Conservation (phyloP, 768 basidiomycete genomes). For the Nidula microcarpa region DNA sequence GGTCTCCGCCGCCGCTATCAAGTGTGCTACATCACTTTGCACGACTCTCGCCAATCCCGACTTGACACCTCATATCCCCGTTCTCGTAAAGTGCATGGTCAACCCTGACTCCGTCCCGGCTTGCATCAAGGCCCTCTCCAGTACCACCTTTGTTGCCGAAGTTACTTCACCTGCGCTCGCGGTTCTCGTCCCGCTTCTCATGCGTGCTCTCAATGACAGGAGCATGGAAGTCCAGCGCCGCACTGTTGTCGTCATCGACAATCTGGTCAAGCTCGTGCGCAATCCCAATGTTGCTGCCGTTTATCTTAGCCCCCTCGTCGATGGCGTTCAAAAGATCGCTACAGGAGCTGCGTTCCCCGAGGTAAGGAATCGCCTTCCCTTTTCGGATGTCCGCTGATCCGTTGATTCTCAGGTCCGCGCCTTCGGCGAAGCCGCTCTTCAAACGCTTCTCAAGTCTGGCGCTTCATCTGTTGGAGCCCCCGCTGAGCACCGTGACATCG, state of each 20-base stretch:
- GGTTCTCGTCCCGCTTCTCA: slow-evolving; percentile 88
- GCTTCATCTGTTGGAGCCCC: slow-evolving; percentile 74
- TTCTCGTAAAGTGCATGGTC: slow-evolving; percentile 92
- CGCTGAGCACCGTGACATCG: slow-evolving; percentile 66
- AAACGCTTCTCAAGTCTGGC: slow-evolving; percentile 79
- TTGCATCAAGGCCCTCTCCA: slow-evolving; percentile 93
- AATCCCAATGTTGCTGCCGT: slow-evolving; percentile 85
- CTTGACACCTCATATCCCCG: slow-evolving; percentile 82
- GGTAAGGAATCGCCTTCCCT: slow-evolving; percentile 34
- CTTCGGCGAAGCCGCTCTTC: slow-evolving; percentile 82
- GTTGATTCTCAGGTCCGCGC: slow-evolving; percentile 63
- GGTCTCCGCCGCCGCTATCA: slow-evolving; percentile 81
- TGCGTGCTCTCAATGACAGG: slow-evolving; percentile 89
- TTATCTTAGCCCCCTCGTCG: slow-evolving; percentile 83
- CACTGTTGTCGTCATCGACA: slow-evolving; percentile 91
- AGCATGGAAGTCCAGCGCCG: slow-evolving; percentile 96
- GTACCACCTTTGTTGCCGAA: slow-evolving; percentile 95
- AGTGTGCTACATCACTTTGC: slow-evolving; percentile 88
- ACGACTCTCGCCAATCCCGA: slow-evolving; percentile 91
- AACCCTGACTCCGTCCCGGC: slow-evolving; percentile 83
- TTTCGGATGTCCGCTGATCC: slow-evolving; percentile 1
- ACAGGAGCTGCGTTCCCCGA: slow-evolving; percentile 94
- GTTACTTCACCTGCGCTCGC: slow-evolving; percentile 96
- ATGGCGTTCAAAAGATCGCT: slow-evolving; percentile 88
- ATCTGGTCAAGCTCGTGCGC: slow-evolving; percentile 96